Conservation (phyloP, 768 basidiomycete species). For the Xerocomellus amylosporus region DNA sequence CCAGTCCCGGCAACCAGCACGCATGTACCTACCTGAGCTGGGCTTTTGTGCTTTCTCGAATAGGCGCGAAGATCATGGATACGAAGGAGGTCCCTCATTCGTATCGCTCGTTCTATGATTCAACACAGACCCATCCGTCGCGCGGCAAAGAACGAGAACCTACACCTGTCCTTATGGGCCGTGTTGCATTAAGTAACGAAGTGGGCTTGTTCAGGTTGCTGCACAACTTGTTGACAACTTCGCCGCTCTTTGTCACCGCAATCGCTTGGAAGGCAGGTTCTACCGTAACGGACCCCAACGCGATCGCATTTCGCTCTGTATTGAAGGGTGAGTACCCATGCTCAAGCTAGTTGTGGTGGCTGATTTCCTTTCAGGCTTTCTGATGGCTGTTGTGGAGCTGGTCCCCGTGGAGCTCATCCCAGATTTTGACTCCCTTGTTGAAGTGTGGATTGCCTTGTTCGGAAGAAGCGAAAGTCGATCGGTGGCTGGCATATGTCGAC, state of each 20-base stretch:
- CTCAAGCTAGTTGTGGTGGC: not conserved
- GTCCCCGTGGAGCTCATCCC: conserved; percentile 75
- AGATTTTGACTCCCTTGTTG: conserved; percentile 66
- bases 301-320: conserved; percentile 75
- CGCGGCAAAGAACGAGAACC: conserved; percentile 58
- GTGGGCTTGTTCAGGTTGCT: conserved; percentile 60
- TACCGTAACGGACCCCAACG: conserved; percentile 69
- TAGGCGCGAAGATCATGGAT: conserved; percentile 46
- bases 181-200: conserved; percentile 53
- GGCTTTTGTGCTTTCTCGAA: conserved; percentile 75
- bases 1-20: conserved; percentile 60
- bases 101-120: conserved; percentile 56
- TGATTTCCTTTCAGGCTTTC: conserved; percentile 51
- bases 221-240: conserved; percentile 56
- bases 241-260: conserved; percentile 74
- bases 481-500: conserved; percentile 65
- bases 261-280: conserved; percentile 68
- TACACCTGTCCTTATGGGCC: conserved; percentile 54
- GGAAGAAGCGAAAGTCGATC: conserved; percentile 66
- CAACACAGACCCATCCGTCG: conserved; percentile 41
- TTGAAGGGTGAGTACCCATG: conserved; percentile 62
- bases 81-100: conserved; percentile 51
- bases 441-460: conserved; percentile 78
- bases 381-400: conserved; percentile 72
- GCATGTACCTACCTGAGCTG: conserved; percentile 76